Conservation (phyloP, 305 asterid species). For the Fraxinus sp. region DNA sequence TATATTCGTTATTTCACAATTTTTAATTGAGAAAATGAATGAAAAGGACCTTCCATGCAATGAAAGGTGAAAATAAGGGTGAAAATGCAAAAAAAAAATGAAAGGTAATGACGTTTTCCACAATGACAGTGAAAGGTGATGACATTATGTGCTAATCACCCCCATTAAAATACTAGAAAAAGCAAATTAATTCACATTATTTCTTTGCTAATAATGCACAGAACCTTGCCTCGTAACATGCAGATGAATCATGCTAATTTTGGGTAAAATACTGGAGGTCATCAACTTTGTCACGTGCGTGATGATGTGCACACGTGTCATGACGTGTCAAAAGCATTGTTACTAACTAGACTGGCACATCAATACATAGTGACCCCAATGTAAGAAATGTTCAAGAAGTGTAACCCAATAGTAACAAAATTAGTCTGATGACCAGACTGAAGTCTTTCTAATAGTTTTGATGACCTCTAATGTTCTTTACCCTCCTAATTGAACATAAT, state of each 20-base stretch:
- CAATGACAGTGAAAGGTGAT: too few species aligned
- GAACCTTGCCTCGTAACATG: neutral
- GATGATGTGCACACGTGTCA: neutral
- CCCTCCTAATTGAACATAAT: neutral
- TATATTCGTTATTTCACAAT: too few species aligned
- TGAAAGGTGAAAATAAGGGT: too few species aligned
- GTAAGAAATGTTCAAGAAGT: neutral
- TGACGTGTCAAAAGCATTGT: neutral
- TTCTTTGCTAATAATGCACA: neutral
- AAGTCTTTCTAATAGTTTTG: neutral
- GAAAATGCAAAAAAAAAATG: too few species aligned
- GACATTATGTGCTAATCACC: too few species aligned
- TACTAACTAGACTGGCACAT: neutral
- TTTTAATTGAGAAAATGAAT: too few species aligned
- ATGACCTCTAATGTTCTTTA: neutral
- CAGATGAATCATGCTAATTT: neutral
- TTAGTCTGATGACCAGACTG: neutral
- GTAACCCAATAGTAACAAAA: neutral
- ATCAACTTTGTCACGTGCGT: neutral
- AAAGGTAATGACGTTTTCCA: too few species aligned
- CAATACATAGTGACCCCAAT: neutral
- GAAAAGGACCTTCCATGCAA: too few species aligned
- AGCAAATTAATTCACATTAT: neutral
- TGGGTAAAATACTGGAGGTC: neutral
- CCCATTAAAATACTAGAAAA: neutral